phyloP scores from a whole-genome alignment of 129 eudicot genomes.

The Chrysanthemum lavandulifolium region DNA sequence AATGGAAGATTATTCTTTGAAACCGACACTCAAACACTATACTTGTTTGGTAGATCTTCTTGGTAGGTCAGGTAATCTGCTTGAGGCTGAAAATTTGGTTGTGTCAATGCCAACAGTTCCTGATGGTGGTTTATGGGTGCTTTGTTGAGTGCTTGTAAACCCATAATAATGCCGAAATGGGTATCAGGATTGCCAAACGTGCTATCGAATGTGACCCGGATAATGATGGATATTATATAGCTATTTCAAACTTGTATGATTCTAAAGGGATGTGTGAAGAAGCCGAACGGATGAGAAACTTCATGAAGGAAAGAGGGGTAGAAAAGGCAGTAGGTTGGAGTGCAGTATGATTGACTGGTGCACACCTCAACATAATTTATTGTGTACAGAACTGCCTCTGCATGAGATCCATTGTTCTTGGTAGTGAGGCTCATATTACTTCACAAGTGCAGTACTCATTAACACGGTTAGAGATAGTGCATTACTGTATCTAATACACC shows the following conservation, averaged over 20 bases:
- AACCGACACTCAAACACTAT: slow-evolving; percentile 76
- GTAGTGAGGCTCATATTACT: no score
- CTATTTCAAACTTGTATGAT: slow-evolving; percentile 59
- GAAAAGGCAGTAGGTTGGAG: slow-evolving; percentile 58
- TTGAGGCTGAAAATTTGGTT: slow-evolving; percentile 70
- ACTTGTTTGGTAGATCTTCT: slow-evolving; percentile 83
- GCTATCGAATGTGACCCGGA: slow-evolving; percentile 80
- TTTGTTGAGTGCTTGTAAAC: slow-evolving; percentile 72
- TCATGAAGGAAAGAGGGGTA: slow-evolving; percentile 63
- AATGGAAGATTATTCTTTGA: slow-evolving; percentile 58
- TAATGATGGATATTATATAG: slow-evolving; percentile 78
- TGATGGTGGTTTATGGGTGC: slow-evolving; percentile 90
- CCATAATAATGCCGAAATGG: slow-evolving; percentile 65
- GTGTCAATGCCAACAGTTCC: slow-evolving; percentile 72
- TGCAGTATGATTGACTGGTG: slow-evolving; percentile 8
- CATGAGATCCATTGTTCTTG: background rate
- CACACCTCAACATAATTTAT: no score
- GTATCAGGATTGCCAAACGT: slow-evolving; percentile 60
- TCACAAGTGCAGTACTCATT: no score
- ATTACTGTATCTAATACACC: no score
- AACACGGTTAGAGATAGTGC: no score
- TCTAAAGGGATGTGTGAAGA: slow-evolving; percentile 71
- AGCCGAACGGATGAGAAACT: slow-evolving; percentile 50
- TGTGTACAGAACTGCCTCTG: no score
- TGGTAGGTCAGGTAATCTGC: slow-evolving; percentile 66